These are phyloP conservation scores for Triticum urartu DNA, from an alignment of 176 grass and related monocot genomes.

Conservation along the genomic window DNA sequence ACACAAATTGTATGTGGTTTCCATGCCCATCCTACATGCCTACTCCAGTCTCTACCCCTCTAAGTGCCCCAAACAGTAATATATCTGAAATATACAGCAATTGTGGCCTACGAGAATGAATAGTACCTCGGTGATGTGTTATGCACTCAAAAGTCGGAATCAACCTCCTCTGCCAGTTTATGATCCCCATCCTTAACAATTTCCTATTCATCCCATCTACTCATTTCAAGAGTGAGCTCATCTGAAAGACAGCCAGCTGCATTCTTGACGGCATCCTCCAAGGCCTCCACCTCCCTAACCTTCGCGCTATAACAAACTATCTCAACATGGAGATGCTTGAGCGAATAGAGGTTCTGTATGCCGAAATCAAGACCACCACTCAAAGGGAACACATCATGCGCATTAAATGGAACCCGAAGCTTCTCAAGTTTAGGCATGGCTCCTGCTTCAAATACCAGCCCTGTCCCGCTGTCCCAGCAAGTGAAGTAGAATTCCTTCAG, in stretches of 20 bases:
- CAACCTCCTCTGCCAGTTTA: neutral
- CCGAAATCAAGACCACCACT: neutral
- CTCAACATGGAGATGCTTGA: slow-evolving; percentile 7
- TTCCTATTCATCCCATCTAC: slow-evolving; percentile 21
- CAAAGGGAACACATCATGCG: neutral
- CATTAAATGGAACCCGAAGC: neutral
- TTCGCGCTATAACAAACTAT: neutral
- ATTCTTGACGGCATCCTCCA: neutral
- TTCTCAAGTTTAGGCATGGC: slow-evolving; percentile 15
- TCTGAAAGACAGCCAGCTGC: neutral
- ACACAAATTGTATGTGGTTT: neutral
- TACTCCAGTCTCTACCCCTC: neutral
- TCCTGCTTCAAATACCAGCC: neutral
- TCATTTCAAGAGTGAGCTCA: slow-evolving; percentile 17
- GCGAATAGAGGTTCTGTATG: neutral
- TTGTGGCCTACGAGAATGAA: neutral
- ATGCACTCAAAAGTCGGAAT: neutral
- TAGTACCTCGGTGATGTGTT: neutral
- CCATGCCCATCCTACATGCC: neutral
- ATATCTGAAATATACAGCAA: neutral
- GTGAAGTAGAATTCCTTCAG: neutral
- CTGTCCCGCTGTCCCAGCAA: neutral
- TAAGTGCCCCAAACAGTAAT: neutral
- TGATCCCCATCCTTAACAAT: neutral
- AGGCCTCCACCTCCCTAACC: neutral